Evolutionary conservation across 768 basidiomycete genomes (phyloP), one percentile per base, ranked within the genome.

Genomic region (Hemileccinum rubropunctum): DNA sequence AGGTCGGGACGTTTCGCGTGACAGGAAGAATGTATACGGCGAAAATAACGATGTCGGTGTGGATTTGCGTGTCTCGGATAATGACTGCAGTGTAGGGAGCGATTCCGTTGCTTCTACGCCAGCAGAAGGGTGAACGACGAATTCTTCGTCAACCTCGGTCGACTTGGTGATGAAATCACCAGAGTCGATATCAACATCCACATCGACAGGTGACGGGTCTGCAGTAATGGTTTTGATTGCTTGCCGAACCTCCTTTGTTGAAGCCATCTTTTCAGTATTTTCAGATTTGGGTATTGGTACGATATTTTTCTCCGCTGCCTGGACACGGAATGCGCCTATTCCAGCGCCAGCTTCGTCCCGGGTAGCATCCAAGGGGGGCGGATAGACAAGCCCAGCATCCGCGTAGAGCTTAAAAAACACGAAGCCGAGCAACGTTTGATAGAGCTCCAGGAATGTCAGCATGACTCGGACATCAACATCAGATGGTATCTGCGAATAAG

Each of bases 391-490:
- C 54, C 90, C 90, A 33, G 79, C 79, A 63, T 98, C 94, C n/a
- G 89, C 86, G 73, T 93, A 99, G n/a, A 99, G 82, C 73, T 95
- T 97, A 81, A 93, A 99, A 65, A 97, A 84, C 18, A 93, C 88
- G 64, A 99, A 99, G 6, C 91, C 92, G 26, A 98, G 83, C 9
- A 98, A 73, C 1, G 95, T 98, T 71, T 98, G 94, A 70, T 99
- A 98, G 10, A 99, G 81, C 68, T 99, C 97, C 61, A 99, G 73
- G 76, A 99, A 99, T 7, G 97, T 99, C 52, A 97, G 71, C 86
- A 99, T 94, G 43, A 99, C 97, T 37, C 97, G 88, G 63, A 97
- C 86, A 67, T 99, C 97, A 48, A 99, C 95, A 63, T 98, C 95
- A 32, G 84, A 69, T 7, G 97, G 97, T 53, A 98, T 84, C 93